Evolutionary conservation across 164 flowering plant genomes (phyloP), one percentile per base, ranked within the genome.

Genomic region (Platanus orientalis): DNA sequence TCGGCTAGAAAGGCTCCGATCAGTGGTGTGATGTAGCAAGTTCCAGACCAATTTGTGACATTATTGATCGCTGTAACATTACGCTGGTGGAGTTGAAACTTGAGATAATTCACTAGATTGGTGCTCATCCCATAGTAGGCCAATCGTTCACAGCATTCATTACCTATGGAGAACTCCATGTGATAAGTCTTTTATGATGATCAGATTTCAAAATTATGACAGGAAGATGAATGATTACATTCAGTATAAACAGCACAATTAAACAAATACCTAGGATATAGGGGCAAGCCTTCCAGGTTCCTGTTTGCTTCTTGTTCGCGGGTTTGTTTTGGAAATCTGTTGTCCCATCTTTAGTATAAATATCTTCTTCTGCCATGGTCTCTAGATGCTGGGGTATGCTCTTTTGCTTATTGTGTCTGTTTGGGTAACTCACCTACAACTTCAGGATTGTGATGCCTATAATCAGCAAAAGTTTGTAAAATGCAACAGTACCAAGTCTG

Each of bases 311-410:
- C 68, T 63, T 78, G 59, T 44, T 58, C 17, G 81, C 76, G 25
- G 77, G 80, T 2, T 56, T 74, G 12, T 48, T 61, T 2, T 42
- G 54, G 53, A 60, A 70, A 58, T 74, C 78, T 20, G 59, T 54
- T 1, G 77, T 77, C 14, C 78, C 80, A 68, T 77, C 80, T 63
- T 73, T 55, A 16, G 80, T 71, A 16, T 61, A 68, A 34, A 32
- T 60, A 59, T 71, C 78, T 32, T 77, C 77, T 49, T 71, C 72
- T 47, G 58, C 71, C 79, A 76, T 69, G 12, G 54, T 51, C 23
- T 23, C 28, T 50, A 20, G 53, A 50, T 20, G 42, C 42, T 36
- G 42, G 42, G 42, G 9, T 3, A 51, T 51, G 14, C n/a, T 16
- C 19, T 45, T 7, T 51, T 51, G 24, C 27, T 51, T 51, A 51